Percentiles rank a stretch among this genome's conserved stretches.
Conservation (phyloP, 2,329 filamentous ascomycete genomes). For the Teratosphaeriaceae sp. region DNA sequence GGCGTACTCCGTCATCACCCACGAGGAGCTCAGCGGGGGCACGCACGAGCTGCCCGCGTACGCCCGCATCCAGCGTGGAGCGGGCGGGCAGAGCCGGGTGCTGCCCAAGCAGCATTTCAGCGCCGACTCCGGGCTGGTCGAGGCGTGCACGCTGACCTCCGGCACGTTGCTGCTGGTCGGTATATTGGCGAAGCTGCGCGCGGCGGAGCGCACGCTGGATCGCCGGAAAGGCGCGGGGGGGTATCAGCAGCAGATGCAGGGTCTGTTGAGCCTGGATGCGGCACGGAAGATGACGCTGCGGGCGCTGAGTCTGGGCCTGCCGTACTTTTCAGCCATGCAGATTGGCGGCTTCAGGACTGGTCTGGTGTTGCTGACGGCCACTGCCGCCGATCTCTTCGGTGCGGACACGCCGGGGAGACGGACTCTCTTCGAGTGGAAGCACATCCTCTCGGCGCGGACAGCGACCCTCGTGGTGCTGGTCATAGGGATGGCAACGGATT, state of each 20-base stretch:
- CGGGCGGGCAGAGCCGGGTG: slow-evolving; percentile 8
- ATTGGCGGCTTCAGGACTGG: slow-evolving; percentile 50
- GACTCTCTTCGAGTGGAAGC: slow-evolving; percentile 22
- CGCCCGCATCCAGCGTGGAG: slow-evolving; percentile 22
- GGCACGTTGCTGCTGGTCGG: slow-evolving; percentile 41
- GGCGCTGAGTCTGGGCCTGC: slow-evolving; percentile 32
- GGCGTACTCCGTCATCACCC: slow-evolving; percentile 33
- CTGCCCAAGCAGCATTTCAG: slow-evolving; percentile 13
- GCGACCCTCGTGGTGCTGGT: slow-evolving; percentile 31
- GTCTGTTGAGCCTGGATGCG: slow-evolving; percentile 11
- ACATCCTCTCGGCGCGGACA: slow-evolving; percentile 31
- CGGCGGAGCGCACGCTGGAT: slow-evolving; percentile 24
- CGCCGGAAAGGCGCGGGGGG: slow-evolving; percentile 22
- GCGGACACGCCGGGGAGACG: slow-evolving; percentile 15
- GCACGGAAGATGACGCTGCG: slow-evolving; percentile 16
- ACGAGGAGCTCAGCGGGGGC: slow-evolving; percentile 15
- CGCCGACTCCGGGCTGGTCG: slow-evolving; percentile 28
- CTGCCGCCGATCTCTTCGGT: slow-evolving; percentile 39
- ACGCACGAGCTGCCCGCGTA: slow-evolving; percentile 25
- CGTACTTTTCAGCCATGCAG: slow-evolving; percentile 51
- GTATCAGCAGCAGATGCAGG: slow-evolving; percentile 6
- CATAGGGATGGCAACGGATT: slow-evolving; percentile 29
- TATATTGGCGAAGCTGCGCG: slow-evolving; percentile 30
- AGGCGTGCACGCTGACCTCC: slow-evolving; percentile 41
- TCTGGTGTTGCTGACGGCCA: slow-evolving; percentile 42